Base-by-base conservation (phyloP, 1,284 basidiomycete species). In the Sporisorium reilianum region DNA sequence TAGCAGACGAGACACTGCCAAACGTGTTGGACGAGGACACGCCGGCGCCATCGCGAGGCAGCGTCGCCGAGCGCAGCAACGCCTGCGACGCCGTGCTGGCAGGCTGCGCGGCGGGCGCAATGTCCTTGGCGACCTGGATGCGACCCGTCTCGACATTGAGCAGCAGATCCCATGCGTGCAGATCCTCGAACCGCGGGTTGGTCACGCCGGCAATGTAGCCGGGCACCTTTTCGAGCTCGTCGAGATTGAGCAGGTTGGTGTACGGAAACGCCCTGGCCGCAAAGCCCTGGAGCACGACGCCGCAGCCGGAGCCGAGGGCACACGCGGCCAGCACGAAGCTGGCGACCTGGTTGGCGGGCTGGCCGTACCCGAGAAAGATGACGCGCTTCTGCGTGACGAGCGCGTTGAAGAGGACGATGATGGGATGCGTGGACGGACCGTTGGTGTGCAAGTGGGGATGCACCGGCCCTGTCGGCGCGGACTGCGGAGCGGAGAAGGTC, bases 161-260 rank as follows among this genome's bases (percentile, higher is more conserved):
- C 40, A 97, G 87, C 1, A 99, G 87, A 85, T 99, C 95, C 96
- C 96, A 99, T 18, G 89, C 88, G 1, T 90, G 90, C 0, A 92
- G 89, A 9, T 92, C 89, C 80, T 95, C 93, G 84, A 97, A 97
- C 32, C 96, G 93, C 1, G 95, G 95, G 81, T 99, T 98, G 4
- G 93, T 96, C 2, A 97, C 95, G 3, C 95, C 95, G 6, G 95
- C 95, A 60, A 99, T 94, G 84, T 92, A 99, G 12, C 93, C 94
- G 5, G 92, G 90, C 51, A 93, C 90, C 45, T 90, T 89, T 85
- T 95, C 91, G 88, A 96, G 91, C 75, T 95, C 92, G 77, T 96
- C 94, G 57, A 93, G 87, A 63, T 92, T 93, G 22, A 90, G 91
- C 63, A 98, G 87, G 81, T 94, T 95, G 14, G 94, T 93, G 84